Conservation (phyloP, 2,329 filamentous ascomycete species). For the Periconia macrospinosa region DNA sequence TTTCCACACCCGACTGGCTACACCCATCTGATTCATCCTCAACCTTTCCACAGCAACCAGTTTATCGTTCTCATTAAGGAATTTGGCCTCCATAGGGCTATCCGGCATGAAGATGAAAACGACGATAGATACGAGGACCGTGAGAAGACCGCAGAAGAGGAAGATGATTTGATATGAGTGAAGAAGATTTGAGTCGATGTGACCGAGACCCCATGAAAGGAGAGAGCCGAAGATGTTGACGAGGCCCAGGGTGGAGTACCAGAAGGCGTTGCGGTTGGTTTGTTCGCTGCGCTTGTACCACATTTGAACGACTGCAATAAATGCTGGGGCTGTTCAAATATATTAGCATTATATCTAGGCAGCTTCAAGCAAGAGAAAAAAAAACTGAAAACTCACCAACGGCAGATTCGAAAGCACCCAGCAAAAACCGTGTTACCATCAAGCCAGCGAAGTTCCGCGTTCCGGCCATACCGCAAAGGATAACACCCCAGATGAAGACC, state of each 20-base stretch:
- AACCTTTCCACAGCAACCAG: conserved; percentile 60
- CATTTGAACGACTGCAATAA: conserved; percentile 58
- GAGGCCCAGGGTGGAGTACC: conserved; percentile 65
- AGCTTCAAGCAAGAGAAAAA: background rate
- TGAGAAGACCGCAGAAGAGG: conserved; percentile 46
- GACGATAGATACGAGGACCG: conserved; percentile 53
- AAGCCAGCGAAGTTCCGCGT: conserved; percentile 63
- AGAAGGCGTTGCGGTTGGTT: conserved; percentile 58
- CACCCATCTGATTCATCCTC: conserved; percentile 46
- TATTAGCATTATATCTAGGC: background rate
- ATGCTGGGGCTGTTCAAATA: conserved; percentile 28
- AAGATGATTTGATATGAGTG: conserved; percentile 42
- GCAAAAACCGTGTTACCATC: conserved; percentile 63
- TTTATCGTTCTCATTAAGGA: conserved; percentile 59
- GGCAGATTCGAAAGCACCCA: conserved; percentile 70
- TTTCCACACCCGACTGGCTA: conserved; percentile 51
- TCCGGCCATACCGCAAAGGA: conserved; percentile 64
- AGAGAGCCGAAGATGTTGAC: conserved; percentile 60
- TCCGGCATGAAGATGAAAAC: conserved; percentile 64
- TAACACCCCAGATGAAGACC: conserved; percentile 56
- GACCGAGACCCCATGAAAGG: conserved; percentile 61
- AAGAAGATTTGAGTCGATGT: conserved; percentile 53
- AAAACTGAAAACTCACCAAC: conserved; percentile 34
- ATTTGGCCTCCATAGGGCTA: conserved; percentile 62
- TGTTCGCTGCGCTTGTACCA: conserved; percentile 65